Conservation (phyloP, 2,329 filamentous ascomycete genomes). For the Diaporthe sp. region DNA sequence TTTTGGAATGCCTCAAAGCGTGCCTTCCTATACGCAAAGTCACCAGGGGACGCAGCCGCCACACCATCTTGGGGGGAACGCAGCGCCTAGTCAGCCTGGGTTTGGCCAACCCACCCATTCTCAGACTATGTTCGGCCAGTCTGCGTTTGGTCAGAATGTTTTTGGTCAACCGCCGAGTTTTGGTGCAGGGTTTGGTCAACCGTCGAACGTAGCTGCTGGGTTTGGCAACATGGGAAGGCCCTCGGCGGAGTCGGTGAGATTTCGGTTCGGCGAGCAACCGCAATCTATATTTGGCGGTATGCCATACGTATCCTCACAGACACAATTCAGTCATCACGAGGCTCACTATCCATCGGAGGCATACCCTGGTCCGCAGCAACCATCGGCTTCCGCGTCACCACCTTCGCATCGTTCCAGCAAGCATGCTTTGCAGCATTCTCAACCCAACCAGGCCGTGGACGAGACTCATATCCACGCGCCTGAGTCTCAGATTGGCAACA, state of each 20-base stretch:
- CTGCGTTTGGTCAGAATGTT: background rate
- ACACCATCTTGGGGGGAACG: background rate
- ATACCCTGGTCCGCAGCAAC: constrained; percentile 25
- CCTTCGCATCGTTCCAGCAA: constrained; percentile 7
- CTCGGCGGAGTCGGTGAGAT: constrained; percentile 28
- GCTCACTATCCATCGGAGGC: constrained; percentile 25
- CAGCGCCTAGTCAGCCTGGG: constrained; percentile 10
- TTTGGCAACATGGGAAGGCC: constrained; percentile 16
- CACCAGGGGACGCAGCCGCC: background rate
- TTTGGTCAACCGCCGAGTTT: constrained; percentile 1
- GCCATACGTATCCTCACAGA: constrained; percentile 13
- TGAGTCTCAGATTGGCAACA: constrained; percentile 30
- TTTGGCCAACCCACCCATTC: background rate
- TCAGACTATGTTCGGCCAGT: constrained; percentile 18
- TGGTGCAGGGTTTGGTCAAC: background rate
- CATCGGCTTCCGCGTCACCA: background rate
- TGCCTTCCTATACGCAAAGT: background rate
- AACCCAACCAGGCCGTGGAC: constrained; percentile 42
- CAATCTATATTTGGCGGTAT: constrained; percentile 12
- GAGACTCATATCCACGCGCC: background rate
- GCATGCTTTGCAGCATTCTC: constrained; percentile 42
- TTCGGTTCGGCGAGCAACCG: constrained; percentile 32
- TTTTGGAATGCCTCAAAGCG: background rate
- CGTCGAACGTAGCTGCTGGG: background rate
- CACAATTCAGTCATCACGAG: background rate